A percentile compares a stretch with the other conserved stretches of the same genome.
These are phyloP conservation scores for Xylaria longipes DNA, from an alignment of 495 filamentous ascomycete genomes.

Conservation along the genomic window DNA sequence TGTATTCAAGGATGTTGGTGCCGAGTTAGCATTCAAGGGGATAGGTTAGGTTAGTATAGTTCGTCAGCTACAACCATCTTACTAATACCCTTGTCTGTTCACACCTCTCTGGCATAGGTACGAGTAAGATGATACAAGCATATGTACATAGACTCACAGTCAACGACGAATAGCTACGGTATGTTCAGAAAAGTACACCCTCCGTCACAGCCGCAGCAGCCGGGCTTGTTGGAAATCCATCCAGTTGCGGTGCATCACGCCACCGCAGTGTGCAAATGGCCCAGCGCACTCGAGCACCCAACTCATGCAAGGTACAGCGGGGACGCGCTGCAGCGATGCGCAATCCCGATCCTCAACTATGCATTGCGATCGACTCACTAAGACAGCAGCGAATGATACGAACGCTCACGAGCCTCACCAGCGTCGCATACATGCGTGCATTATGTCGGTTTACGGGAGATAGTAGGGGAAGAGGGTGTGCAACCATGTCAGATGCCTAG, in stretches of 20 bases:
- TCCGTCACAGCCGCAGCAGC: slow-evolving; percentile 19
- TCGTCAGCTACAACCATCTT: not conserved
- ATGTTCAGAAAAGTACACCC: not conserved
- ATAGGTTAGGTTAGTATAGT: slow-evolving; percentile 9
- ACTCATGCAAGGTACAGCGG: slow-evolving; percentile 30
- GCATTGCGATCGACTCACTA: slow-evolving; percentile 23
- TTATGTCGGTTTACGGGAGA: slow-evolving; percentile 30
- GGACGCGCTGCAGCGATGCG: slow-evolving; percentile 24
- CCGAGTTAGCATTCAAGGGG: too few relatives aligned
- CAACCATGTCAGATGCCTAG: slow-evolving; percentile 41
- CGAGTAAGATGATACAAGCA: not conserved
- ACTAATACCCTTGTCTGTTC: not conserved
- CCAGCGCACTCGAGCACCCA: slow-evolving; percentile 11
- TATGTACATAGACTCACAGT: not conserved
- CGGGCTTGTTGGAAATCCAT: slow-evolving; percentile 5
- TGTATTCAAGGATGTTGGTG: too few relatives aligned
- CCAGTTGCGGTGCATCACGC: not conserved
- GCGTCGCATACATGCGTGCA: slow-evolving; percentile 30
- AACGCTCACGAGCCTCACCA: slow-evolving; percentile 30
- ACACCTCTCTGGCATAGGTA: not conserved
- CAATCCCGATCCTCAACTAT: slow-evolving; percentile 20
- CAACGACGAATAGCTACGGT: not conserved
- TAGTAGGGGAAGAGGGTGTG: slow-evolving; percentile 30
- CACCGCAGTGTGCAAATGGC: not conserved
- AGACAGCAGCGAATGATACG: slow-evolving; percentile 31